Evolutionary conservation across 139 green algal genomes (phyloP).

Genomic region (Marvania coccoides): DNA sequence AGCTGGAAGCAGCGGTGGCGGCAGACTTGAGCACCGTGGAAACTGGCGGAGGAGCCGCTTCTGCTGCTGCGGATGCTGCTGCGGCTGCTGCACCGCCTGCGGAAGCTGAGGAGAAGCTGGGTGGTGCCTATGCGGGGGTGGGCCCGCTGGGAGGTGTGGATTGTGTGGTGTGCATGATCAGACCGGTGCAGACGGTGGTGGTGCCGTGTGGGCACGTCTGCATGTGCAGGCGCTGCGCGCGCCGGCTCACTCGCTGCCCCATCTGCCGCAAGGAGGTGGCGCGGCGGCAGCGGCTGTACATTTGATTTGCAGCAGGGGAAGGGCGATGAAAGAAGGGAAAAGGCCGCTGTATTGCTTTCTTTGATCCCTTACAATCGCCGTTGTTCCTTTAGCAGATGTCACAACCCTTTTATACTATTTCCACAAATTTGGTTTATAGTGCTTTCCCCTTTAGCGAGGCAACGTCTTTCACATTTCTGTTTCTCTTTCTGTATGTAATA

Average conservation of each 20-base stretch:
- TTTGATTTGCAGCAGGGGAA: too few species aligned
- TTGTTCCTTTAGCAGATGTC: too few species aligned
- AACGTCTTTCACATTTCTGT: too few species aligned
- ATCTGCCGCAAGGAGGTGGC: slow-evolving; percentile 65
- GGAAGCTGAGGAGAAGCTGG: neutral
- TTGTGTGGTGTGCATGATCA: slow-evolving; percentile 59
- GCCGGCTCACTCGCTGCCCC: slow-evolving; percentile 57
- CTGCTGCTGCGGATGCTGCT: neutral
- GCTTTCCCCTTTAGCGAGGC: too few species aligned
- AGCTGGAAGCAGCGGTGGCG: neutral
- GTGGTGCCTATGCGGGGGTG: neutral
- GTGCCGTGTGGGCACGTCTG: slow-evolving; percentile 76
- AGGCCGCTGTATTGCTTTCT: too few species aligned
- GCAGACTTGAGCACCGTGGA: neutral
- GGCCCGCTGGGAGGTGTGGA: slow-evolving; percentile 13
- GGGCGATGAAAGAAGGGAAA: too few species aligned
- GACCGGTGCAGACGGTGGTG: slow-evolving; percentile 59
- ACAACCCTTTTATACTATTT: too few species aligned
- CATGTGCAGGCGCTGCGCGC: slow-evolving; percentile 61
- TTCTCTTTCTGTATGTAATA: too few species aligned
- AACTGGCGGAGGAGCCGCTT: neutral
- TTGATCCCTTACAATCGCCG: too few species aligned
- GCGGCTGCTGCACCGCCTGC: neutral
- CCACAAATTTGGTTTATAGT: too few species aligned
- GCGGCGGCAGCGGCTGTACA: slow-evolving; percentile 65